Evolutionary conservation across 208 protist species (phyloP), one percentile per base, ranked within the genome.

Genomic region (Naegleria fowleri): DNA sequence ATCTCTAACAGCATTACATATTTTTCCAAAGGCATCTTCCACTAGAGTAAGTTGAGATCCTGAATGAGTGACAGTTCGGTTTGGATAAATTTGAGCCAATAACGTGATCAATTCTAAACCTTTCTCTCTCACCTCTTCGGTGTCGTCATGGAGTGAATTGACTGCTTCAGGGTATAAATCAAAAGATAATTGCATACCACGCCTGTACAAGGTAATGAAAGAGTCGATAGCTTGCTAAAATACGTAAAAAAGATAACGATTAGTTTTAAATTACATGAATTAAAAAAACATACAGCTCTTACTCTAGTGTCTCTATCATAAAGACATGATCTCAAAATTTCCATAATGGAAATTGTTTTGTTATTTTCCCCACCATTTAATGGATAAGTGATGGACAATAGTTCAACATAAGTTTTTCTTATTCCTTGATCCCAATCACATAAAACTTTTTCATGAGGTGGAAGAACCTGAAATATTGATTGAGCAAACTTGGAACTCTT

Each of bases 361-460:
- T 79, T 33, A 0, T n/a, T n/a, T n/a, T 36, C 16, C 0, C n/a
- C 29, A 36, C 9, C n/a, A 36, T 2, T n/a, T 11, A 79, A 36
- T 36, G 67, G 67, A 79, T n/a, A 79, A 15, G 67, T 13, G 19
- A 79, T 33, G 1, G 67, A 79, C 9, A 79, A 36, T 36, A 79
- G 9, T 33, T 79, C 25, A 25, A 79, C 0, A 79, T 36, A 79
- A 13, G 0, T 36, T 79, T 33, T 79, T 79, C 67, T 25, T 11
- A 79, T 79, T 36, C 67, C 67, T 79, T 79, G 67, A 79, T 79
- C 67, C 67, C 67, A 79, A 79, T 79, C 67, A 79, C 25, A 79
- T 36, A 79, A 36, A 6, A 79, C 9, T 5, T 36, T 36, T 11
- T 11, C 29, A 79, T 79, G 67, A 36, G 7, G 29, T 36, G 16